Conservation (phyloP, 768 basidiomycete species). For the Trametes gibbosa region DNA sequence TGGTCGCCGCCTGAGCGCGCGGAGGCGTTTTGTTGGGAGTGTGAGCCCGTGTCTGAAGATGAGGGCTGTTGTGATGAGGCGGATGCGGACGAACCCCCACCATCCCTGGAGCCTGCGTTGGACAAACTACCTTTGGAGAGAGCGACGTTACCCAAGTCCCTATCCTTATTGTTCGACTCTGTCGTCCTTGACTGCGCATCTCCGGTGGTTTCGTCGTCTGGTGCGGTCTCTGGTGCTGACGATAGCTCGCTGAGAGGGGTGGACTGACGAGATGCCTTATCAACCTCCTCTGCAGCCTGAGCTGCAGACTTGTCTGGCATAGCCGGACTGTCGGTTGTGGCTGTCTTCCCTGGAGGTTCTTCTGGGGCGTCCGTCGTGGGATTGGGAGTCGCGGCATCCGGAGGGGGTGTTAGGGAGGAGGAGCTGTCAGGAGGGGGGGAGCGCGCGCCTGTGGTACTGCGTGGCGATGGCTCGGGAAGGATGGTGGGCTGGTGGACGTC, state of each 20-base stretch:
- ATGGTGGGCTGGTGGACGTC: conserved; percentile 17
- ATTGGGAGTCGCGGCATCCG: conserved; percentile 20
- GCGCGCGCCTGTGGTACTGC: conserved; percentile 21
- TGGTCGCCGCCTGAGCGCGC: not conserved
- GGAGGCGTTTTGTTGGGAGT: not conserved
- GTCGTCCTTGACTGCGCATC: conserved; percentile 36
- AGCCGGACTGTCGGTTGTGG: conserved; percentile 22
- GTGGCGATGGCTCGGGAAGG: conserved; percentile 18
- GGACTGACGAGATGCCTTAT: conserved; percentile 50
- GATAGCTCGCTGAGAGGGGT: conserved; percentile 80
- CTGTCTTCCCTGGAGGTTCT: conserved; percentile 13
- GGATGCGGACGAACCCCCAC: not conserved
- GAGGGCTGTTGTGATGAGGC: not conserved
- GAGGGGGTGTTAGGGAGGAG: conserved; percentile 30
- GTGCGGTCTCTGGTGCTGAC: conserved; percentile 49
- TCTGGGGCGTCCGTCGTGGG: conserved; percentile 10
- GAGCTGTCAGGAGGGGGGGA: conserved; percentile 25
- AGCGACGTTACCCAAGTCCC: not conserved
- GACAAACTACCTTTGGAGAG: not conserved
- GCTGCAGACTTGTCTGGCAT: conserved; percentile 36
- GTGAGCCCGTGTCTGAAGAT: not conserved
- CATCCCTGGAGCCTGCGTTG: conserved; percentile 2
- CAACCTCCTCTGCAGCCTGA: conserved; percentile 31
- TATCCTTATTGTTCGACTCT: not conserved
- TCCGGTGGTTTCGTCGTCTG: conserved; percentile 42